Evolutionary conservation across 352 stramenopile genomes (phyloP).

Genomic region (Globisporangium middletonii): DNA sequence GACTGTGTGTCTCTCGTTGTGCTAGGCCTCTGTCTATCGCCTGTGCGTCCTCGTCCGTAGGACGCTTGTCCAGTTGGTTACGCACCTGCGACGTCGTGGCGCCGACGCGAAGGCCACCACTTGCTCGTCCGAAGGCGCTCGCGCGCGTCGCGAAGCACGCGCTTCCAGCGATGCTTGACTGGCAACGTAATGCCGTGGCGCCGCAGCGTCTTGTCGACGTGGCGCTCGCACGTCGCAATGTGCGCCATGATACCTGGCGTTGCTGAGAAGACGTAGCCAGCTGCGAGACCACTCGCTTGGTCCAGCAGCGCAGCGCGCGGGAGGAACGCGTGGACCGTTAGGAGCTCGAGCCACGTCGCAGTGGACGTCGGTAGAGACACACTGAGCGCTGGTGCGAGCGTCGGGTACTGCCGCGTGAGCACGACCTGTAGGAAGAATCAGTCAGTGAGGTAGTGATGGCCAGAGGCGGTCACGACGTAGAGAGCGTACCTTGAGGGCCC

Average conservation of each 20-base stretch:
- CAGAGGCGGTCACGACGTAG: not conserved
- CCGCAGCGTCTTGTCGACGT: slow-evolving; percentile 4
- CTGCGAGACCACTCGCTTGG: slow-evolving; percentile 44
- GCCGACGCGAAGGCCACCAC: slow-evolving; percentile 5
- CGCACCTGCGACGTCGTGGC: not conserved
- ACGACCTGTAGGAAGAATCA: slow-evolving; percentile 1
- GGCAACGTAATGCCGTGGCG: slow-evolving; percentile 11
- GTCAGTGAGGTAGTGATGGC: not conserved
- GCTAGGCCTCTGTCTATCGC: not conserved
- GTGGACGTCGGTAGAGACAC: slow-evolving; percentile 34
- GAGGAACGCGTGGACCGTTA: slow-evolving; percentile 37
- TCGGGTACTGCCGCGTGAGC: slow-evolving; percentile 25
- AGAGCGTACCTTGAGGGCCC: slow-evolving; percentile 17
- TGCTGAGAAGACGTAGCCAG: slow-evolving; percentile 19
- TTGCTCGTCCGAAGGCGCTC: slow-evolving; percentile 5
- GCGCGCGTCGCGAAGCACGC: slow-evolving; percentile 4
- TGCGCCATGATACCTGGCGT: slow-evolving; percentile 8
- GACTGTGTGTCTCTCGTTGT: not conserved
- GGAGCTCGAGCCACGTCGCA: slow-evolving; percentile 48
- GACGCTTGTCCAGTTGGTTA: too few species aligned
- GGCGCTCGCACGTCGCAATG: slow-evolving; percentile 2
- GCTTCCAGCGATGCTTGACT: slow-evolving; percentile 12
- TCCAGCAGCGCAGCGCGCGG: slow-evolving; percentile 43
- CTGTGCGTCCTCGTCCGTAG: not conserved
- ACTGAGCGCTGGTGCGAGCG: slow-evolving; percentile 7